These are phyloP conservation scores for Mycogone perniciosa DNA, from an alignment of 2,329 filamentous ascomycete genomes.

Conservation along the genomic window DNA sequence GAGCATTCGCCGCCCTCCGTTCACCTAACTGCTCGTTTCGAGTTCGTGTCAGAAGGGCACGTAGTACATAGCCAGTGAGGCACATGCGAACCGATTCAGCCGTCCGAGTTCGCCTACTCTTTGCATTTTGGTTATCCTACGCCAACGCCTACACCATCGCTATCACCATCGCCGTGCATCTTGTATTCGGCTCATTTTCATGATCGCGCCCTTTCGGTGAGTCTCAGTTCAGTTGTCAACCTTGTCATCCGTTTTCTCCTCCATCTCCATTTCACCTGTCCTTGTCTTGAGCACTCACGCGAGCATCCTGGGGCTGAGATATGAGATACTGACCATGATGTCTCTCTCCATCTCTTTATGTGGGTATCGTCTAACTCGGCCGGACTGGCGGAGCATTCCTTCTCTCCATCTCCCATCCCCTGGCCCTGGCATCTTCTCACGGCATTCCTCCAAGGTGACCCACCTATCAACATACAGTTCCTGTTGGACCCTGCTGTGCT, in stretches of 20 bases:
- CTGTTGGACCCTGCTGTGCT: background rate
- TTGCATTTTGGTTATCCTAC: background rate
- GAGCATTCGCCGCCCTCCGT: background rate
- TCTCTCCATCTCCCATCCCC: background rate
- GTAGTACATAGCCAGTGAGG: background rate
- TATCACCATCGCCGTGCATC: background rate
- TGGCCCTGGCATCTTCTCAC: conserved; percentile 3
- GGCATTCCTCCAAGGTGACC: conserved; percentile 6
- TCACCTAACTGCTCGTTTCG: background rate
- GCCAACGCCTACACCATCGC: background rate
- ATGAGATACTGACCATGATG: background rate
- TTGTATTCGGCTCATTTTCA: background rate
- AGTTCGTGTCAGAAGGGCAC: background rate
- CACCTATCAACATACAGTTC: conserved; percentile 1
- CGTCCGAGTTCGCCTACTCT: background rate
- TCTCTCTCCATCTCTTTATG: too few species aligned
- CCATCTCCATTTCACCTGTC: background rate
- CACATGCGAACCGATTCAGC: background rate
- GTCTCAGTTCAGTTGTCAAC: background rate
- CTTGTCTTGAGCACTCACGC: too few species aligned
- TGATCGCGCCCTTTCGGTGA: background rate
- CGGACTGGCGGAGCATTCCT: conserved; percentile 10
- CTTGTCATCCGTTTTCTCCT: background rate
- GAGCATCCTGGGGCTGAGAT: background rate
- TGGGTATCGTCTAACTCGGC: background rate